These are phyloP conservation scores for Colletotrichum magnum DNA, from an alignment of 2,329 filamentous ascomycete species.

Conservation along the genomic window DNA sequence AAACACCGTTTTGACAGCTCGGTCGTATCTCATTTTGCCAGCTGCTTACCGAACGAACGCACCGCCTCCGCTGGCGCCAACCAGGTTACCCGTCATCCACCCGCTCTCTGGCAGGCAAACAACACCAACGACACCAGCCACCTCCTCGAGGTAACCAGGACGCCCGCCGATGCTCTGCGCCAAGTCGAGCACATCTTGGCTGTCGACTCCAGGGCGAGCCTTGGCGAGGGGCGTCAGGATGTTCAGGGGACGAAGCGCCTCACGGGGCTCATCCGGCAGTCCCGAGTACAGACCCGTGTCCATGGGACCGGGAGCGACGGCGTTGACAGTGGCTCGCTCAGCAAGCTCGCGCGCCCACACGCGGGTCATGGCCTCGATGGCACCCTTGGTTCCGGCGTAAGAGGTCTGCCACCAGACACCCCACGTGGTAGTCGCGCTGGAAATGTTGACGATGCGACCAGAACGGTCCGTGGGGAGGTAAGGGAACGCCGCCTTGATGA, in stretches of 20 bases:
- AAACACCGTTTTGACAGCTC: slow-evolving; percentile 1
- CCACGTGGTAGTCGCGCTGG: slow-evolving; percentile 54
- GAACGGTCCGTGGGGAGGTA: slow-evolving; percentile 79
- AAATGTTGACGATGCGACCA: slow-evolving; percentile 68
- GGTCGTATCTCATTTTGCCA: background rate
- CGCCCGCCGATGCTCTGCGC: slow-evolving; percentile 66
- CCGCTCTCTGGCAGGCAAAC: slow-evolving; percentile 75
- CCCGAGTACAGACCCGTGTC: slow-evolving; percentile 60
- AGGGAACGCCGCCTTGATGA: slow-evolving; percentile 80
- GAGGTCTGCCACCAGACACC: slow-evolving; percentile 43
- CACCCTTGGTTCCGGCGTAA: slow-evolving; percentile 71
- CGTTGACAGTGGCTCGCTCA: slow-evolving; percentile 67
- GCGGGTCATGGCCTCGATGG: slow-evolving; percentile 71
- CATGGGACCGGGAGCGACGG: slow-evolving; percentile 68
- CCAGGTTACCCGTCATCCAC: slow-evolving; percentile 79
- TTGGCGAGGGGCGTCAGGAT: slow-evolving; percentile 63
- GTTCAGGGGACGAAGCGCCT: slow-evolving; percentile 54
- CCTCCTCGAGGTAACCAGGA: slow-evolving; percentile 74
- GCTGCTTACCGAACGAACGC: slow-evolving; percentile 31
- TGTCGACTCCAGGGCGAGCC: slow-evolving; percentile 43
- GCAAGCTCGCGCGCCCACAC: slow-evolving; percentile 71
- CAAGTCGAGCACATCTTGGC: slow-evolving; percentile 47
- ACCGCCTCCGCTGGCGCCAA: slow-evolving; percentile 75
- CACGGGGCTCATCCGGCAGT: slow-evolving; percentile 65
- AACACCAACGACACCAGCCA: slow-evolving; percentile 80